These are phyloP conservation scores for Penicillium sp. DNA, from an alignment of 2,329 filamentous ascomycete species.

Conservation along the genomic window DNA sequence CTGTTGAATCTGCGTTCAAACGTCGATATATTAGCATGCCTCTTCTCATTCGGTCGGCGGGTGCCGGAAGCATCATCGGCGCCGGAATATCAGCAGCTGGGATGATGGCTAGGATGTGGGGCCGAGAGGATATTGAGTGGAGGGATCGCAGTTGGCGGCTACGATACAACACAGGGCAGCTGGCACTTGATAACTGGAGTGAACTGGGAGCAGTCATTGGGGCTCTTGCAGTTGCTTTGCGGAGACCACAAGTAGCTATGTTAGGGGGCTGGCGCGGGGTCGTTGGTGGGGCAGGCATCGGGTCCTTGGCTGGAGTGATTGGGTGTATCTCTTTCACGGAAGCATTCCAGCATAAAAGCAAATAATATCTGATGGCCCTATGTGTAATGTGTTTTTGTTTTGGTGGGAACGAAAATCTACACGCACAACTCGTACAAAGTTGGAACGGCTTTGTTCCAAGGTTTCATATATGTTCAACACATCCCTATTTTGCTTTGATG, in stretches of 20 bases:
- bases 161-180: slow-evolving; percentile 58
- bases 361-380: too few species aligned
- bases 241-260: neutral
- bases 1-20: slow-evolving; percentile 22
- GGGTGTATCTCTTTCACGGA: neutral
- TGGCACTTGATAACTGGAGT: slow-evolving; percentile 26
- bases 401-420: too few species aligned
- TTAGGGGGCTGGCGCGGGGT: neutral
- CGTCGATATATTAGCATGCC: slow-evolving; percentile 25
- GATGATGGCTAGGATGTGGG: slow-evolving; percentile 54
- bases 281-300: neutral
- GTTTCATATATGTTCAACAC: too few species aligned
- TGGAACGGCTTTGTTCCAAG: too few species aligned
- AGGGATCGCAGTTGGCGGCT: slow-evolving; percentile 63
- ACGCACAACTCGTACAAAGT: too few species aligned
- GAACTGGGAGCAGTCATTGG: slow-evolving; percentile 1
- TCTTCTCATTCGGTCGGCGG: slow-evolving; percentile 48
- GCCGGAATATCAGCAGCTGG: slow-evolving; percentile 47
- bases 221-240: neutral
- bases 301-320: neutral
- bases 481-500: too few species aligned
- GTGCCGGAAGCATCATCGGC: slow-evolving; percentile 49
- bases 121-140: slow-evolving; percentile 62
- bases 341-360: neutral
- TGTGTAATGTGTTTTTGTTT: too few species aligned